Percentiles rank a stretch among this genome's conserved stretches.
These are phyloP conservation scores for Begonia masoniana DNA, from an alignment of 306 rosid species.

Conservation along the genomic window DNA sequence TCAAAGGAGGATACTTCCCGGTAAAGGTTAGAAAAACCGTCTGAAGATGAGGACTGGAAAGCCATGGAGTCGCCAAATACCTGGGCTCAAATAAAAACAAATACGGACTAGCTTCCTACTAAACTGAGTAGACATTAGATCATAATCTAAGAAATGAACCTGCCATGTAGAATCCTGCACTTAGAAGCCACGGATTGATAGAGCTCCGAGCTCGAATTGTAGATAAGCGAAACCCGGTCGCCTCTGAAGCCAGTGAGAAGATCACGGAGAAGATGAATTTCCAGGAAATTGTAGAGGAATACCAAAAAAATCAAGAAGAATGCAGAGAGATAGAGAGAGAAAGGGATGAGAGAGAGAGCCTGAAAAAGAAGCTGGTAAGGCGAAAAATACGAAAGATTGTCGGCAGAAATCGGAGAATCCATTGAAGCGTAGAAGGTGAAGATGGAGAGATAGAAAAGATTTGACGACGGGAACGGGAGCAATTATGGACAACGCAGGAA, in stretches of 20 bases:
- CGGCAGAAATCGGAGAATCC: constrained; percentile 8
- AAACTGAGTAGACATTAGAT: no score
- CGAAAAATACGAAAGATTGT: neutral
- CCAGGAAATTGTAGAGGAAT: constrained; percentile 56
- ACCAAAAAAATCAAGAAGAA: neutral
- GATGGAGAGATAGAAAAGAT: neutral
- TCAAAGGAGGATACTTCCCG: constrained; percentile 61
- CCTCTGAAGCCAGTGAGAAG: constrained; percentile 48
- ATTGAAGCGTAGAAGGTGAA: neutral
- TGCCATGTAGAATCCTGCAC: constrained; percentile 59
- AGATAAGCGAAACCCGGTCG: constrained; percentile 29
- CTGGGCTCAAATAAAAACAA: constrained; percentile 14
- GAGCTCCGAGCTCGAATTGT: constrained; percentile 31
- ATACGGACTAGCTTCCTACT: neutral
- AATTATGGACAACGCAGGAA: no score
- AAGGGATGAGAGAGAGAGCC: constrained; percentile 38
- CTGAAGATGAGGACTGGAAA: constrained; percentile 75
- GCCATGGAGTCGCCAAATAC: constrained; percentile 70
- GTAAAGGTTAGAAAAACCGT: constrained; percentile 53
- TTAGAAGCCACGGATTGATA: constrained; percentile 63
- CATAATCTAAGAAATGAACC: constrained; percentile 15
- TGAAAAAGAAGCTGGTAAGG: constrained; percentile 35
- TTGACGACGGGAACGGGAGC: neutral
- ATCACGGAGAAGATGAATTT: constrained; percentile 53
- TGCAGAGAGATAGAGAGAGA: constrained; percentile 29